Percentiles rank a stretch among this genome's conserved stretches.
These are phyloP conservation scores for Podaxis carcinomalis DNA, from an alignment of 768 basidiomycete species.

Conservation along the genomic window DNA sequence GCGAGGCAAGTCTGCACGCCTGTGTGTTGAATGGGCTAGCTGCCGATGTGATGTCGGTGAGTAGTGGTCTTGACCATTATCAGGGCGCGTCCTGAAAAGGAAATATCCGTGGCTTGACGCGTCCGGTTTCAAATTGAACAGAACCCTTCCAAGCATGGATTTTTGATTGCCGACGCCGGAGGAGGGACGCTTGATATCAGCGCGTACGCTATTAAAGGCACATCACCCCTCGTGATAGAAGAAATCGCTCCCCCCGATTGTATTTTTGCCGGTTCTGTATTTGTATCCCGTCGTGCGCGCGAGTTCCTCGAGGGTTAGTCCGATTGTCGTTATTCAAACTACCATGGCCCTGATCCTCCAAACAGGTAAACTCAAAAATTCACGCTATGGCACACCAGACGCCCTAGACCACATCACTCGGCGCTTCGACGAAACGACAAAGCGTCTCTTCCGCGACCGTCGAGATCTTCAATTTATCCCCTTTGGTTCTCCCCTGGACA, in stretches of 20 bases:
- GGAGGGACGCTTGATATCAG: slow-evolving; percentile 81
- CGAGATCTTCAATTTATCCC: slow-evolving; percentile 67
- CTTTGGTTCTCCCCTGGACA: slow-evolving; percentile 77
- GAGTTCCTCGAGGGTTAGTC: slow-evolving; percentile 63
- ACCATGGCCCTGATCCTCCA: slow-evolving; percentile 9
- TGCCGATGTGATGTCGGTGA: slow-evolving; percentile 69
- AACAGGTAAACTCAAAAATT: slow-evolving; percentile 66
- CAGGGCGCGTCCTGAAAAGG: not conserved
- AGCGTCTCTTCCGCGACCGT: slow-evolving; percentile 69
- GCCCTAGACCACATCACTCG: slow-evolving; percentile 76
- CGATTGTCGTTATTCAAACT: not conserved
- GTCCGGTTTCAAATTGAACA: slow-evolving; percentile 20
- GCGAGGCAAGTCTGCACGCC: slow-evolving; percentile 79
- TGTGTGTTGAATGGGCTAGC: slow-evolving; percentile 77
- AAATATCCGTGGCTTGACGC: not conserved
- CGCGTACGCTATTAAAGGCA: slow-evolving; percentile 70
- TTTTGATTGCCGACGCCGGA: slow-evolving; percentile 77
- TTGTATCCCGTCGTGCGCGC: slow-evolving; percentile 71
- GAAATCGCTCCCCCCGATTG: slow-evolving; percentile 84
- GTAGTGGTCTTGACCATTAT: slow-evolving; percentile 16
- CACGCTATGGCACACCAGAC: slow-evolving; percentile 68
- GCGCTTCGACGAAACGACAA: slow-evolving; percentile 80
- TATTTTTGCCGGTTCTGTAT: slow-evolving; percentile 82
- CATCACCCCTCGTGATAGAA: slow-evolving; percentile 70
- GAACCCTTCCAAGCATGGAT: slow-evolving; percentile 74